Conservation (phyloP, 805 yeast species). For the Starmerella sirachaensis region DNA sequence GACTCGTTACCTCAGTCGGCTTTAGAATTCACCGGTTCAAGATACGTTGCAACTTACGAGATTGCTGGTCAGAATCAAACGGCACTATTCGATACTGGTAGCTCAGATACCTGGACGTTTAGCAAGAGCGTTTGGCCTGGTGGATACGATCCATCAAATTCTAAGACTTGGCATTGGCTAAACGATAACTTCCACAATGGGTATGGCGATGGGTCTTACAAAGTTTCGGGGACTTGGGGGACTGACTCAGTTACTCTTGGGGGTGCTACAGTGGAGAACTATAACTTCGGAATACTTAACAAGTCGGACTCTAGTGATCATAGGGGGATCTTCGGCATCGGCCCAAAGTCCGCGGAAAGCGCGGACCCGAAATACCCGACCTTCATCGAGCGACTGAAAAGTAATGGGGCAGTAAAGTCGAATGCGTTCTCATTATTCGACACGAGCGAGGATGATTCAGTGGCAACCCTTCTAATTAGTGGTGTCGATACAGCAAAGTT, state of each 20-base stretch:
- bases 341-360: slow-evolving; percentile 25
- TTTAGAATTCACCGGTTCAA: not conserved
- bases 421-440: slow-evolving; percentile 36
- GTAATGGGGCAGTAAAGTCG: slow-evolving; percentile 31
- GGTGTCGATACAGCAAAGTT: slow-evolving; percentile 34
- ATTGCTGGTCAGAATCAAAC: slow-evolving; percentile 42
- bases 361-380: slow-evolving; percentile 19
- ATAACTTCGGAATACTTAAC: slow-evolving; percentile 65
- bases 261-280: slow-evolving; percentile 36
- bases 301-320: slow-evolving; percentile 39
- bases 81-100: slow-evolving; percentile 51
- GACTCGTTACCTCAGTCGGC: not conserved
- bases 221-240: slow-evolving; percentile 45
- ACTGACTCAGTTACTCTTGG: slow-evolving; percentile 46
- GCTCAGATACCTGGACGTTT: slow-evolving; percentile 54
- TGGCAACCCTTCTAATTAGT: slow-evolving; percentile 34
- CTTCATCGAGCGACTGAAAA: slow-evolving; percentile 24
- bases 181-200: slow-evolving; percentile 4
- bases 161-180: slow-evolving; percentile 18
- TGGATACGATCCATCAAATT: slow-evolving; percentile 22
- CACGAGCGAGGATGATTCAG: slow-evolving; percentile 9
- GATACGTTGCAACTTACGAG: not conserved
- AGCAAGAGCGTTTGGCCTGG: slow-evolving; percentile 19
- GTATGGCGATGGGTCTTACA: slow-evolving; percentile 10
- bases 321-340: slow-evolving; percentile 27